Conservation (phyloP, 2,329 filamentous ascomycete genomes). For the Colletotrichum lindemuthianum region DNA sequence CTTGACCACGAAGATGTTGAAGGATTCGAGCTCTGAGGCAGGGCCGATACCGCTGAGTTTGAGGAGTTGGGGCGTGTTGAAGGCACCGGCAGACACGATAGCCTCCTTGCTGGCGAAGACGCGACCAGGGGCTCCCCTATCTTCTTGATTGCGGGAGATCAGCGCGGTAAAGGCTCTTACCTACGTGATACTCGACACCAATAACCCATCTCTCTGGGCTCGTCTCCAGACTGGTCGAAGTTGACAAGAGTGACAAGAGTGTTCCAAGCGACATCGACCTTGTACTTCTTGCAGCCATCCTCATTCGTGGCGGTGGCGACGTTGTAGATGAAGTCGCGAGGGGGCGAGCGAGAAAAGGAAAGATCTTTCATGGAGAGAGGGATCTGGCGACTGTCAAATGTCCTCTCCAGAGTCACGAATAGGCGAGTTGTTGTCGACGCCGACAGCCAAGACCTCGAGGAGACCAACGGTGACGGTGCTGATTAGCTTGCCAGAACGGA, state of each 20-base stretch:
- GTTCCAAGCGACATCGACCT: constrained; percentile 44
- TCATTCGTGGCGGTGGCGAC: constrained; percentile 40
- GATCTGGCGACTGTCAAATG: constrained; percentile 45
- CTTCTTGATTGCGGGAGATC: constrained; percentile 47
- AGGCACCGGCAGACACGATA: constrained; percentile 59
- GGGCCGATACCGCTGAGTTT: constrained; percentile 62
- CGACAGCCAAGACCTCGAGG: constrained; percentile 12
- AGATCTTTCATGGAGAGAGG: constrained; percentile 55
- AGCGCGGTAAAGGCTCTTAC: constrained; percentile 53
- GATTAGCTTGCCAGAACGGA: constrained; percentile 9
- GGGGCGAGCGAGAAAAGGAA: constrained; percentile 51
- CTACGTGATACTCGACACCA: constrained; percentile 53
- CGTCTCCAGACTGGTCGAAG: constrained; percentile 44
- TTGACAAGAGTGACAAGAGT: constrained; percentile 50
- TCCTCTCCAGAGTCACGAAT: constrained; percentile 11
- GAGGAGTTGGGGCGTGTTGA: constrained; percentile 62
- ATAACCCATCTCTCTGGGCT: constrained; percentile 44
- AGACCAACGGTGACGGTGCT: constrained; percentile 9
- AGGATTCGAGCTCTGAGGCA: constrained; percentile 50
- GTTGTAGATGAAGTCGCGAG: constrained; percentile 60
- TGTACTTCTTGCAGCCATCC: constrained; percentile 54
- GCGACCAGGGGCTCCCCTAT: constrained; percentile 6
- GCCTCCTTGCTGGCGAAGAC: constrained; percentile 53
- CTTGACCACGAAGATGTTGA: constrained; percentile 56
- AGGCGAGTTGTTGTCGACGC: constrained; percentile 7